Evolutionary conservation across 2,329 filamentous ascomycete genomes (phyloP).

Genomic region (Rutstroemia sp.): DNA sequence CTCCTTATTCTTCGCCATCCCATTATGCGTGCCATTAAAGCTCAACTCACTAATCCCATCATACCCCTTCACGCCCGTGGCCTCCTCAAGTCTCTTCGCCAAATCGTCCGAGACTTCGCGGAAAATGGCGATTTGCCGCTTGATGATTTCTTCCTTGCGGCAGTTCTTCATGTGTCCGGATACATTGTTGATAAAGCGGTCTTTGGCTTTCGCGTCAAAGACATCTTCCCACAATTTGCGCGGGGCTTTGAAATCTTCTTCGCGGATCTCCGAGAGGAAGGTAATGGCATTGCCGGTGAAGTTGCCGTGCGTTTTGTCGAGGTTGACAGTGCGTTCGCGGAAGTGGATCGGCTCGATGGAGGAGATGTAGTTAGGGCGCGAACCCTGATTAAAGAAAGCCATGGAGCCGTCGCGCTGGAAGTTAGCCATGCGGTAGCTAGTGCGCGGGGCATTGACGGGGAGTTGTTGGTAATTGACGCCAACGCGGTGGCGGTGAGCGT

Average conservation of each 20-base stretch:
- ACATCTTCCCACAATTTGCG: slow-evolving; percentile 30
- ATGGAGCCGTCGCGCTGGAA: slow-evolving; percentile 34
- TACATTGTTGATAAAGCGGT: slow-evolving; percentile 53
- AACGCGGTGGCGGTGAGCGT: slow-evolving; percentile 51
- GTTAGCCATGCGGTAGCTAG: slow-evolving; percentile 15
- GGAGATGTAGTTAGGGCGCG: slow-evolving; percentile 38
- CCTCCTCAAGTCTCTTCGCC: slow-evolving; percentile 42
- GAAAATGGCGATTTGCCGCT: slow-evolving; percentile 56
- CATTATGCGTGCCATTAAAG: slow-evolving; percentile 57
- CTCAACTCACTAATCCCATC: slow-evolving; percentile 44
- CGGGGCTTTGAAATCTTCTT: slow-evolving; percentile 29
- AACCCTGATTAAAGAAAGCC: slow-evolving; percentile 38
- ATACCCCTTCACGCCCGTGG: slow-evolving; percentile 53
- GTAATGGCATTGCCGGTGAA: slow-evolving; percentile 41
- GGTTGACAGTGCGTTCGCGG: slow-evolving; percentile 32
- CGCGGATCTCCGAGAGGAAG: slow-evolving; percentile 35
- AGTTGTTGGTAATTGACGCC: slow-evolving; percentile 51
- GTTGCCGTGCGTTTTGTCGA: slow-evolving; percentile 38
- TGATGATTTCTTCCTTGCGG: slow-evolving; percentile 46
- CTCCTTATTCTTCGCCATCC: slow-evolving; percentile 41
- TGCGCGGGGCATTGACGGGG: slow-evolving; percentile 34
- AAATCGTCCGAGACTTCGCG: slow-evolving; percentile 45
- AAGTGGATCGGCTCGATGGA: slow-evolving; percentile 27
- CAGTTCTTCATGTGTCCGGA: slow-evolving; percentile 46
- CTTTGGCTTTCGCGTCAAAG: slow-evolving; percentile 44